Conservation (phyloP, 177 flowering plant species). For the Telopea speciosissima region DNA sequence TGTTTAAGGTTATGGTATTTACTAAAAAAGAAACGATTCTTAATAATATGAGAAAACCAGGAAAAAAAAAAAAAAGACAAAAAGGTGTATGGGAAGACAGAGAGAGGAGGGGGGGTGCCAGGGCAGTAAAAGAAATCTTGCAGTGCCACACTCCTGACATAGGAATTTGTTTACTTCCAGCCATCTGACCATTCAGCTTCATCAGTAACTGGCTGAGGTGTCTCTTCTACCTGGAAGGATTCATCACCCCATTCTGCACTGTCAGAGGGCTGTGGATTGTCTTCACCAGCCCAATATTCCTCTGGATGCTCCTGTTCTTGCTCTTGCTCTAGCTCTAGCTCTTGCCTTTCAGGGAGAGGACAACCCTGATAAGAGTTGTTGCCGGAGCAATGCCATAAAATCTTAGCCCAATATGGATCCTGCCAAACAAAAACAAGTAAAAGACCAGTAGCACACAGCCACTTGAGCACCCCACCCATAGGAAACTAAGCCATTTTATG, state of each 20-base stretch:
- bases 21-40: not conserved
- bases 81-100: too few relatives aligned
- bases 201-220: conserved; percentile 32
- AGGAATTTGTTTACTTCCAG: conserved; percentile 5
- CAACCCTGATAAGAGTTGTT: conserved; percentile 73
- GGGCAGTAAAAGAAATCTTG: too few relatives aligned
- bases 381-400: conserved; percentile 59
- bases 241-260: conserved; percentile 14
- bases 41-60: not conserved
- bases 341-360: conserved; percentile 52
- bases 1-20: not conserved
- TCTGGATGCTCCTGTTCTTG: too few relatives aligned
- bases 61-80: too few relatives aligned
- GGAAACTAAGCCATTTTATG: not conserved
- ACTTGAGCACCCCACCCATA: not conserved
- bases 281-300: conserved; percentile 9
- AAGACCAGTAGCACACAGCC: not conserved
- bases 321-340: too few relatives aligned
- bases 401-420: conserved; percentile 68
- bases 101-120: too few relatives aligned
- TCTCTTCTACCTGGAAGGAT: conserved; percentile 11
- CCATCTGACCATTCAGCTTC: conserved; percentile 62
- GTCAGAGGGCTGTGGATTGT: conserved; percentile 5
- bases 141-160: too few relatives aligned
- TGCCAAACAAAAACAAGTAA: conserved; percentile 25